A percentile compares a stretch with the other conserved stretches of the same genome.
phyloP scores from a whole-genome alignment of 495 filamentous ascomycete species.

The Tuber melanosporum region DNA sequence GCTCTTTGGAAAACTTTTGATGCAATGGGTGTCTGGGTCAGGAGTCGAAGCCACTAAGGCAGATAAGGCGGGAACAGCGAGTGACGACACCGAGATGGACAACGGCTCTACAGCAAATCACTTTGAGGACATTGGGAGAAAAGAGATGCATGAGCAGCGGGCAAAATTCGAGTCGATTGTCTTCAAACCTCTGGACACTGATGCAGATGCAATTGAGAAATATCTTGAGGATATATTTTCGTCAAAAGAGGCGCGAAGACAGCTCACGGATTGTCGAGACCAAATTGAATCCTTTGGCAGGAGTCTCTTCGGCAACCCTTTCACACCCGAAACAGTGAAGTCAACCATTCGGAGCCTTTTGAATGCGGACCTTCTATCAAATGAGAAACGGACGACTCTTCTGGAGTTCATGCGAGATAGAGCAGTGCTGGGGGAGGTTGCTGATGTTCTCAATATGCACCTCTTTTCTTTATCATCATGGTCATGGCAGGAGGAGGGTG shows the following conservation, averaged over 20 bases:
- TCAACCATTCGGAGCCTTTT: conserved; percentile 50
- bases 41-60: neutral
- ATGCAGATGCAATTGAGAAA: conserved; percentile 46
- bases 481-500: conserved; percentile 52
- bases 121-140: conserved; percentile 48
- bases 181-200: conserved; percentile 50
- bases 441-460: conserved; percentile 64
- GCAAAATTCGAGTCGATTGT: conserved; percentile 55
- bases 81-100: conserved; percentile 25
- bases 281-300: conserved; percentile 46
- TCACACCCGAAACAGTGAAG: conserved; percentile 45
- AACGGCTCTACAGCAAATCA: conserved; percentile 40
- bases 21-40: conserved; percentile 52
- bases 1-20: conserved; percentile 57
- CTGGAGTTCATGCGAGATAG: conserved; percentile 56
- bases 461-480: conserved; percentile 54
- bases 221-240: conserved; percentile 54
- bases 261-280: conserved; percentile 41
- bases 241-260: conserved; percentile 39
- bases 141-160: conserved; percentile 50
- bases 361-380: conserved; percentile 52
- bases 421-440: conserved; percentile 54
- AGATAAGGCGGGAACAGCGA: conserved; percentile 14
- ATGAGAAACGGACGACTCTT: conserved; percentile 54
- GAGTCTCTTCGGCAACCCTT: conserved; percentile 43